Percentiles rank a stretch among this genome's conserved stretches.
phyloP scores from a whole-genome alignment of 1,139 yeast species.

The Geotrichum carabidarum region DNA sequence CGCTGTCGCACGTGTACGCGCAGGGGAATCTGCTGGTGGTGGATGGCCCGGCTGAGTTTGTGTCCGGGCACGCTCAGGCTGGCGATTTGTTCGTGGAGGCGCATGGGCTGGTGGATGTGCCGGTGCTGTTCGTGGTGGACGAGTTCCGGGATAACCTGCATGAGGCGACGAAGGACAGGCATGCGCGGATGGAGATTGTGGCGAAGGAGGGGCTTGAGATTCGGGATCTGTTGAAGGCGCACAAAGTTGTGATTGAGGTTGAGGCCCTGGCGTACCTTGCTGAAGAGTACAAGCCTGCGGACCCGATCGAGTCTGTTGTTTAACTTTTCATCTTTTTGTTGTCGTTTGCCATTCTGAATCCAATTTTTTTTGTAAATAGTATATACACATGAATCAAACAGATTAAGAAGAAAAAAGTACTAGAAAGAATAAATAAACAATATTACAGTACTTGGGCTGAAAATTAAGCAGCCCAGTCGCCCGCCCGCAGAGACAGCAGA shows the following conservation, averaged over 20 bases:
- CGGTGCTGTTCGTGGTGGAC: slow-evolving; percentile 63
- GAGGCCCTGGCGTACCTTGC: slow-evolving; percentile 57
- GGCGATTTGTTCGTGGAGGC: slow-evolving; percentile 50
- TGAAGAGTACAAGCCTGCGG: slow-evolving; percentile 20
- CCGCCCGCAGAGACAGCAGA: slow-evolving; percentile 16
- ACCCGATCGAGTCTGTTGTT: slow-evolving; percentile 17
- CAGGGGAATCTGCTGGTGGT: slow-evolving; percentile 65
- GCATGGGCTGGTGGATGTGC: slow-evolving; percentile 43
- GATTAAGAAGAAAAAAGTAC: not conserved
- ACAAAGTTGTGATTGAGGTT: slow-evolving; percentile 68
- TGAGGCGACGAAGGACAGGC: slow-evolving; percentile 46
- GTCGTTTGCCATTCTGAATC: not conserved
- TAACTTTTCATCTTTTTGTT: not conserved
- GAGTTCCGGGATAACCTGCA: slow-evolving; percentile 50
- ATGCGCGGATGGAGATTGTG: slow-evolving; percentile 57
- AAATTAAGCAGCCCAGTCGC: slow-evolving; percentile 15
- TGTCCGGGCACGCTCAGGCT: slow-evolving; percentile 46
- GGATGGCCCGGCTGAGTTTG: slow-evolving; percentile 56
- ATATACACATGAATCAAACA: not conserved
- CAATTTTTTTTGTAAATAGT: slow-evolving; percentile 1
- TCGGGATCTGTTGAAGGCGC: slow-evolving; percentile 76
- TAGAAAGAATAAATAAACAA: not conserved
- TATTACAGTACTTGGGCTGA: not conserved
- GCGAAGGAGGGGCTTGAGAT: slow-evolving; percentile 78
- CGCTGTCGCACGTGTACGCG: slow-evolving; percentile 74